Percentiles rank a stretch among this genome's conserved stretches.
phyloP scores from a whole-genome alignment of 2,329 filamentous ascomycete genomes.

The Fusarium mexicanum region DNA sequence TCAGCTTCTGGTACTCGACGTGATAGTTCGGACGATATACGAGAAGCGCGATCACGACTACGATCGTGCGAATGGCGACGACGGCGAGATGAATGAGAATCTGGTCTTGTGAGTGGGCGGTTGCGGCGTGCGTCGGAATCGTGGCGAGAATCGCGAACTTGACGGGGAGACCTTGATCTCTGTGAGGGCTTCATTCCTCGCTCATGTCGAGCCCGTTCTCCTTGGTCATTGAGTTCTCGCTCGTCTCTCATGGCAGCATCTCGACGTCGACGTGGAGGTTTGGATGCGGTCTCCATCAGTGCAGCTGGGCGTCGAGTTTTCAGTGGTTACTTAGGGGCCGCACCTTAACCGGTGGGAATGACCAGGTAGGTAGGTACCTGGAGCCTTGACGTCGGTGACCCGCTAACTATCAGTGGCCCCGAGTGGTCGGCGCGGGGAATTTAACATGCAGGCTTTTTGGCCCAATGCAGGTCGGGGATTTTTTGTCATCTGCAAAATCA shows the following conservation, averaged over 20 bases:
- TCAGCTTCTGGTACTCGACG: constrained; percentile 46
- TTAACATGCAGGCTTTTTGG: constrained; percentile 3
- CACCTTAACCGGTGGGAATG: constrained; percentile 48
- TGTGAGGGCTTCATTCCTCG: constrained; percentile 48
- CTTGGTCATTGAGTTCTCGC: constrained; percentile 49
- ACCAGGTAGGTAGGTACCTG: constrained; percentile 36
- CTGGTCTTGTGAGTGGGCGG: constrained; percentile 47
- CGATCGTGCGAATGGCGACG: constrained; percentile 52
- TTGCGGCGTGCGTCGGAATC: constrained; percentile 45
- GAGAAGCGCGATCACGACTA: constrained; percentile 47
- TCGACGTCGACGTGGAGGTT: constrained; percentile 49
- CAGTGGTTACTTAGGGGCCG: constrained; percentile 44
- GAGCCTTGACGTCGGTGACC: constrained; percentile 15
- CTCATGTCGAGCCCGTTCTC: constrained; percentile 50
- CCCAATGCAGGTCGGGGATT: constrained; percentile 10
- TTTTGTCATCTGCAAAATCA: constrained; percentile 16
- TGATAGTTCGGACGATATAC: constrained; percentile 41
- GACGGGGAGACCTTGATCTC: constrained; percentile 47
- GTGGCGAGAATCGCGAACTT: constrained; percentile 43
- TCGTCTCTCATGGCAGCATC: constrained; percentile 56
- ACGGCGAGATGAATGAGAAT: constrained; percentile 48
- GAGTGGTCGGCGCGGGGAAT: constrained; percentile 35
- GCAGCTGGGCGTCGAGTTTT: constrained; percentile 51
- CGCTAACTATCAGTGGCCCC: constrained; percentile 28
- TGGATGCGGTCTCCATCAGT: constrained; percentile 45